A percentile compares a stretch with the other conserved stretches of the same genome.
phyloP scores from a whole-genome alignment of 1,139 yeast species.

The Lodderomyces parapsilosis region DNA sequence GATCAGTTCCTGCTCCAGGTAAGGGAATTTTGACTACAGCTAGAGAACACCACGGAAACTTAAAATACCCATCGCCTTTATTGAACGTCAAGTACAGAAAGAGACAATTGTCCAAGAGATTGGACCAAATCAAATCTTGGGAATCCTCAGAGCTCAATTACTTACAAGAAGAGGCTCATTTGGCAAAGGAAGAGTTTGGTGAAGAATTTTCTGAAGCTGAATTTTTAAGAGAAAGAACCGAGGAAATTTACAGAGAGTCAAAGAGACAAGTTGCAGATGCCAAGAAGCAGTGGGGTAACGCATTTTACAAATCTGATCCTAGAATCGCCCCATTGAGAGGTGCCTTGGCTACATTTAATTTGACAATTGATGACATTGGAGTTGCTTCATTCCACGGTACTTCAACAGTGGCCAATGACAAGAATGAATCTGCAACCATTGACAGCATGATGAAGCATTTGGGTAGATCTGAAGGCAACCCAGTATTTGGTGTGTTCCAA shows the following conservation, averaged over 20 bases:
- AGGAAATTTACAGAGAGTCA: slow-evolving; percentile 85
- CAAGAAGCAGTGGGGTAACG: slow-evolving; percentile 93
- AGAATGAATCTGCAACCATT: slow-evolving; percentile 92
- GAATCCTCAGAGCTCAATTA: slow-evolving; percentile 72
- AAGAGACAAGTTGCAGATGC: slow-evolving; percentile 84
- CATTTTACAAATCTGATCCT: slow-evolving; percentile 86
- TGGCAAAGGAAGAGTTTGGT: slow-evolving; percentile 69
- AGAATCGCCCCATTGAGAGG: slow-evolving; percentile 97
- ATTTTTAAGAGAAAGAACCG: slow-evolving; percentile 79
- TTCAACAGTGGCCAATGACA: slow-evolving; percentile 95
- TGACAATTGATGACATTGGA: slow-evolving; percentile 90
- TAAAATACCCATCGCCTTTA: slow-evolving; percentile 78
- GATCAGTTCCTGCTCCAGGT: slow-evolving; percentile 99
- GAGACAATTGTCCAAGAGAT: slow-evolving; percentile 83
- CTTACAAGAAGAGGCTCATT: slow-evolving; percentile 47
- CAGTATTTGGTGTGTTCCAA: slow-evolving; percentile 97
- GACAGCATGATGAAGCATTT: slow-evolving; percentile 90
- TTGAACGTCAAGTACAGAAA: slow-evolving; percentile 91
- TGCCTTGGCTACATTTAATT: slow-evolving; percentile 88
- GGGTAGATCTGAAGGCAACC: slow-evolving; percentile 97
- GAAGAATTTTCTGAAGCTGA: slow-evolving; percentile 48
- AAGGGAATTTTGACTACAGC: slow-evolving; percentile 98
- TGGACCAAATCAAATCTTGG: slow-evolving; percentile 78
- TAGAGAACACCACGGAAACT: slow-evolving; percentile 82
- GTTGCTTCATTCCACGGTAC: slow-evolving; percentile 99